phyloP scores from a whole-genome alignment of 1,139 yeast genomes.

The Kurtzmaniella quercitrusa region DNA sequence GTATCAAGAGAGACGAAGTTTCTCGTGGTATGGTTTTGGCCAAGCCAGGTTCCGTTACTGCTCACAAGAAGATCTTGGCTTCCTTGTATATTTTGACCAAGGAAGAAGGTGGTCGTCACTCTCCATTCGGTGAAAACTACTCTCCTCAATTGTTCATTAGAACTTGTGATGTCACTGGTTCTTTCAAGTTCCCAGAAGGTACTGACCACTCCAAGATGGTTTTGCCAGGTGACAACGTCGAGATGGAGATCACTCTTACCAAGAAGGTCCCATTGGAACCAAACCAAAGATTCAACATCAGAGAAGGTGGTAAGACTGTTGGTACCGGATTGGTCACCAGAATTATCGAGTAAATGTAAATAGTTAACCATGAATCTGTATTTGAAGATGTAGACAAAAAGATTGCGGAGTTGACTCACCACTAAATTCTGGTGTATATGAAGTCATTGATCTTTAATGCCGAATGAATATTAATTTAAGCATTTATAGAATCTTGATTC shows the following conservation, averaged over 20 bases:
- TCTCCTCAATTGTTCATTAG: constrained; percentile 97
- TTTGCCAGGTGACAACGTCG: constrained; percentile 98
- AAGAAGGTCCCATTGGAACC: constrained; percentile 93
- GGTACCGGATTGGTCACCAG: constrained; percentile 98
- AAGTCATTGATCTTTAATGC: no score
- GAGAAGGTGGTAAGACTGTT: constrained; percentile 99
- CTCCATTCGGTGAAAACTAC: constrained; percentile 95
- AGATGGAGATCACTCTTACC: constrained; percentile 88
- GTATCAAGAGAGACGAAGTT: constrained; percentile 96
- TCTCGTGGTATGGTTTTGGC: constrained; percentile 97
- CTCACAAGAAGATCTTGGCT: constrained; percentile 92
- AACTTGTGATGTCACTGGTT: constrained; percentile 93
- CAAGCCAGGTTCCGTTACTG: constrained; percentile 87
- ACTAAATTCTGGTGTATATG: constrained; percentile 1
- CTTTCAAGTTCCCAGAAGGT: constrained; percentile 87
- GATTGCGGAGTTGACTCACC: background rate
- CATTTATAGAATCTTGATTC: no score
- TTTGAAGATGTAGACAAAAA: background rate
- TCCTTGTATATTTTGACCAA: constrained; percentile 88
- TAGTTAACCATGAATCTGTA: constrained; percentile 1
- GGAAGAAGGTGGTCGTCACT: constrained; percentile 99
- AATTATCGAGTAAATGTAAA: constrained; percentile 59
- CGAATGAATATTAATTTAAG: no score
- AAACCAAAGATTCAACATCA: constrained; percentile 97
- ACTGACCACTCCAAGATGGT: constrained; percentile 83